Conservation (phyloP, 495 filamentous ascomycete genomes). For the Annulohypoxylon moriforme region DNA sequence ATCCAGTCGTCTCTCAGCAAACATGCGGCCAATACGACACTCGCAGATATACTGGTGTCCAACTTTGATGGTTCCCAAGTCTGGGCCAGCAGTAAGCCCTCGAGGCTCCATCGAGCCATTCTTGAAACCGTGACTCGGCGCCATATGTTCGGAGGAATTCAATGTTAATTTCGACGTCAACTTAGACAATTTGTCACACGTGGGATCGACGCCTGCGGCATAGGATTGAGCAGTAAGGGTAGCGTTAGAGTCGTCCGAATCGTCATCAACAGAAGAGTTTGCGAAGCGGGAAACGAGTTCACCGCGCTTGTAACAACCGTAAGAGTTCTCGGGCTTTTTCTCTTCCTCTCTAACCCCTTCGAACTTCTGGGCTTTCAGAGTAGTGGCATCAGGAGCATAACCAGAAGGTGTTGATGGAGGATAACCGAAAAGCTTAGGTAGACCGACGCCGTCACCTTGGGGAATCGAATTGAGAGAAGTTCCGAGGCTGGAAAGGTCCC, state of each 20-base stretch:
- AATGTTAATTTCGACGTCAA: neutral
- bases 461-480: neutral
- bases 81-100: slow-evolving; percentile 44
- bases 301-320: neutral
- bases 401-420: neutral
- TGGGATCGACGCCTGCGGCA: neutral
- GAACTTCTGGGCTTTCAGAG: neutral
- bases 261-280: neutral
- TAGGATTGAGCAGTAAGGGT: slow-evolving; percentile 23
- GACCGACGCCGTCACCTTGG: slow-evolving; percentile 1
- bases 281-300: neutral
- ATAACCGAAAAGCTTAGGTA: slow-evolving; percentile 6
- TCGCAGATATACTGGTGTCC: slow-evolving; percentile 57
- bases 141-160: slow-evolving; percentile 19
- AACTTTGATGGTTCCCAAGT: slow-evolving; percentile 53
- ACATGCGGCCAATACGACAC: slow-evolving; percentile 52
- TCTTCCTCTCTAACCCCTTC: neutral
- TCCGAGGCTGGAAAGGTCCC: neutral
- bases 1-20: slow-evolving; percentile 53
- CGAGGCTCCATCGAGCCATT: slow-evolving; percentile 27
- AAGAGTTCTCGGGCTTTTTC: neutral
- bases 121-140: slow-evolving; percentile 27
- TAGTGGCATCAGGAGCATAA: neutral
- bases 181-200: neutral
- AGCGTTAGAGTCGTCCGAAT: slow-evolving; percentile 20